Conservation (phyloP, 2,329 filamentous ascomycete species). For the Orbilia quercus region DNA sequence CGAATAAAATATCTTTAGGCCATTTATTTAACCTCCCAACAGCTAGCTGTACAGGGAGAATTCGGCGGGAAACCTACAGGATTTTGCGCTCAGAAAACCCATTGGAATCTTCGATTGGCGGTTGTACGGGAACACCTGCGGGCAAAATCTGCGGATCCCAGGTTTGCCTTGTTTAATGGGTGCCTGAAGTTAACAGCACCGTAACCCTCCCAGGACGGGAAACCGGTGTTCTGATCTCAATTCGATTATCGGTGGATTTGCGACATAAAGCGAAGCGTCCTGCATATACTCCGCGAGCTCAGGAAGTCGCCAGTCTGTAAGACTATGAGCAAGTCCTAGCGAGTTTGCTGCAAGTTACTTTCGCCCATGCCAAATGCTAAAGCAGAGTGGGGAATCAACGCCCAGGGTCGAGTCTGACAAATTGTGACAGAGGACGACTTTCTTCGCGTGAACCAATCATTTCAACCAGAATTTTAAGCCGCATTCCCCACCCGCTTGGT, state of each 20-base stretch:
- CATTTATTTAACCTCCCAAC: too few species aligned
- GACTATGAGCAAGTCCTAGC: slow-evolving; percentile 18
- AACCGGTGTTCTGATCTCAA: slow-evolving; percentile 20
- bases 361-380: neutral
- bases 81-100: slow-evolving; percentile 12
- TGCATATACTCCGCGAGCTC: slow-evolving; percentile 34
- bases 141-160: slow-evolving; percentile 1
- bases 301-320: neutral
- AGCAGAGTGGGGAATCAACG: slow-evolving; percentile 16
- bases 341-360: slow-evolving; percentile 8
- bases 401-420: slow-evolving; percentile 28
- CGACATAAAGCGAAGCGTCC: neutral
- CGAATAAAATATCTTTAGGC: neutral
- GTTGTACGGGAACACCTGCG: neutral
- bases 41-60: too few species aligned
- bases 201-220: slow-evolving; percentile 3
- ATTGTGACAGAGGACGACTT: slow-evolving; percentile 1
- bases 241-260: slow-evolving; percentile 1
- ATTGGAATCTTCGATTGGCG: neutral
- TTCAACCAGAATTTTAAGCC: slow-evolving; percentile 19
- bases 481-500: slow-evolving; percentile 21
- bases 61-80: slow-evolving; percentile 12
- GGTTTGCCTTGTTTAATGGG: slow-evolving; percentile 49
- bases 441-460: slow-evolving; percentile 12
- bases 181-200: slow-evolving; percentile 47